Base-by-base conservation (phyloP, 768 basidiomycete genomes). In the Megacollybia marginata region DNA sequence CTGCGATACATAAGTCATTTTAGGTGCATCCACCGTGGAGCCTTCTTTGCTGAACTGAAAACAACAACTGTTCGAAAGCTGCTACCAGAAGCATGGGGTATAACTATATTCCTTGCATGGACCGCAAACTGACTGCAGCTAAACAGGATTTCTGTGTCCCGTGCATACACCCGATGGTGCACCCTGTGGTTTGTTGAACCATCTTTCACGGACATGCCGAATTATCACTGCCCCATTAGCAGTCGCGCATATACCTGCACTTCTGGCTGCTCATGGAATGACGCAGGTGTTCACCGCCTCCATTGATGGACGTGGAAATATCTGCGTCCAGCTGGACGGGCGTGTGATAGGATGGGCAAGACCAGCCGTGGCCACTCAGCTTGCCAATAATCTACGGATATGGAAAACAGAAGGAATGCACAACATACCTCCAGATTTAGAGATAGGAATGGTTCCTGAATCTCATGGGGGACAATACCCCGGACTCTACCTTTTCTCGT, bases 131-230 rank as follows among this genome's bases (percentile, higher is more conserved):
- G 38, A 40, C 18, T 15, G n/a, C n/a, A n/a, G n/a, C 15, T 15
- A 4, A 15, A 33, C 50, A 93, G 92, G 94, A 46, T 99, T 99
- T 73, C 69, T 99, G 9, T 99, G 96, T 61, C 96, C 96, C 18
- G 96, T 99, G 15, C 96, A 99, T 62, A 99, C 96, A 1, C 96
- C 96, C 16, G 96, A 99, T 74, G 96, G 96, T 56, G 79, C 93
- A 11, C 96, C 96, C 9, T 99, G 96, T 66, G 96, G 96, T 66
- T 79, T 99, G 12, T 81, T 99, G 50, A 99, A 98, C 68, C 96
- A 99, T 64, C 78, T 99, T 35, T 90, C 93, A 28, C 83, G 92
- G 58, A 85, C 88, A 12, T 99, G 96, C 69, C 87, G 91, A 52
- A 88, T 99, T 55, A 76, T 92, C 56, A 95, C 93, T 15, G 58